Evolutionary conservation across 352 stramenopile genomes (phyloP).

Genomic region (Thalassiosira gravida): DNA sequence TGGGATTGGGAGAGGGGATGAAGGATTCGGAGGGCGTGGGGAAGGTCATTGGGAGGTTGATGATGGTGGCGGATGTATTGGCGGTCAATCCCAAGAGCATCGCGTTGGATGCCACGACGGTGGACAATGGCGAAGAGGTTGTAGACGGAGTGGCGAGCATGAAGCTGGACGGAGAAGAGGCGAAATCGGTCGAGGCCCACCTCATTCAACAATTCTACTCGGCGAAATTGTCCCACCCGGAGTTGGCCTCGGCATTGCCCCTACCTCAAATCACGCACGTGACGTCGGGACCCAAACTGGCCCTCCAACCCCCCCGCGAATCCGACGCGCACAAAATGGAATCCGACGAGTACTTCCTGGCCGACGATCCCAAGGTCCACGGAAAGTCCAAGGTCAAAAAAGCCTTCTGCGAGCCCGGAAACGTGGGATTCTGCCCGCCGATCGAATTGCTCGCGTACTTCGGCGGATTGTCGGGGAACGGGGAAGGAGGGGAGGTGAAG

Average conservation of each 20-base stretch:
- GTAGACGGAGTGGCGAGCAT: constrained; percentile 15
- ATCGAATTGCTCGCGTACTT: constrained; percentile 77
- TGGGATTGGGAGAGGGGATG: constrained; percentile 48
- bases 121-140: constrained; percentile 11
- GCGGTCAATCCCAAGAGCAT: constrained; percentile 72
- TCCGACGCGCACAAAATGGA: constrained; percentile 75
- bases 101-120: constrained; percentile 42
- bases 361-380: constrained; percentile 85
- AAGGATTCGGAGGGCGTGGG: constrained; percentile 82
- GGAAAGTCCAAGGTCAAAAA: constrained; percentile 97
- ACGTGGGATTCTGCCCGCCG: constrained; percentile 83
- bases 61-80: constrained; percentile 80
- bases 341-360: constrained; percentile 84
- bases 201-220: constrained; percentile 53
- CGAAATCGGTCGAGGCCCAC: constrained; percentile 28
- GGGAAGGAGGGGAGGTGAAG: constrained; percentile 48
- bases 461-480: constrained; percentile 60
- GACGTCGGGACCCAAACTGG: constrained; percentile 35
- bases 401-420: constrained; percentile 92
- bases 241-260: constrained; percentile 22
- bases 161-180: constrained; percentile 24
- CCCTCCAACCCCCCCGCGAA: constrained; percentile 70
- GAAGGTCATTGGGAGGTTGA: constrained; percentile 79
- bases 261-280: constrained; percentile 33
- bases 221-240: constrained; percentile 41